These are phyloP conservation scores for Didymella glomerata DNA, from an alignment of 2,329 filamentous ascomycete genomes.

Conservation along the genomic window DNA sequence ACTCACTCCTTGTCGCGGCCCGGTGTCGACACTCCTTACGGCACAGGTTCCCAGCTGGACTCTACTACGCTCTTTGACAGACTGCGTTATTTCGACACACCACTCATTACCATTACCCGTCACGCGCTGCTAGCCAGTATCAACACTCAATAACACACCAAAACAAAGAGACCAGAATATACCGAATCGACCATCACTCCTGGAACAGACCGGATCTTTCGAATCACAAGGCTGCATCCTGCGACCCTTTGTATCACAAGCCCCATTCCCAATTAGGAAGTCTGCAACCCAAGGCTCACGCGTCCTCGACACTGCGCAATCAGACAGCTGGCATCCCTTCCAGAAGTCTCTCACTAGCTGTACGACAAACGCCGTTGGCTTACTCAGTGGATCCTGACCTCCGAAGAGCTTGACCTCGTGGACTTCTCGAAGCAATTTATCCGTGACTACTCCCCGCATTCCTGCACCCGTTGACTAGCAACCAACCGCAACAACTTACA, in stretches of 20 bases:
- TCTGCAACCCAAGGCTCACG: constrained; percentile 41
- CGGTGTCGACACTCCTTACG: constrained; percentile 53
- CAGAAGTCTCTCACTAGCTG: constrained; percentile 32
- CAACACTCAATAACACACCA: constrained; percentile 24
- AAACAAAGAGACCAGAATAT: constrained; percentile 24
- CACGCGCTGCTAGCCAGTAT: constrained; percentile 42
- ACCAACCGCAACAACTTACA: constrained; percentile 34
- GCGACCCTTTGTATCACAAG: constrained; percentile 41
- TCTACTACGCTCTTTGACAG: constrained; percentile 50
- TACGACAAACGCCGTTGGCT: constrained; percentile 32
- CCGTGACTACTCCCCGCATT: constrained; percentile 45
- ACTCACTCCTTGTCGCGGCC: constrained; percentile 43
- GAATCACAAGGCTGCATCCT: constrained; percentile 26
- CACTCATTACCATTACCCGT: constrained; percentile 29
- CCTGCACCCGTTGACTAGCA: constrained; percentile 38
- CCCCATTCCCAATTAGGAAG: constrained; percentile 34
- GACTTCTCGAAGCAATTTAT: constrained; percentile 44
- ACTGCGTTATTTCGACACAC: constrained; percentile 34
- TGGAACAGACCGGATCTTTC: constrained; percentile 23
- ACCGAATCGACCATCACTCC: constrained; percentile 18
- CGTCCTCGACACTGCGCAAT: constrained; percentile 33
- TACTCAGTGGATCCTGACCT: constrained; percentile 30
- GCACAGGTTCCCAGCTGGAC: constrained; percentile 40
- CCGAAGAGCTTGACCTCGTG: constrained; percentile 32
- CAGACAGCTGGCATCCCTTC: constrained; percentile 29